phyloP scores from a whole-genome alignment of 225 moss, liverwort and hornwort species.

The Marchantia polymorpha region DNA sequence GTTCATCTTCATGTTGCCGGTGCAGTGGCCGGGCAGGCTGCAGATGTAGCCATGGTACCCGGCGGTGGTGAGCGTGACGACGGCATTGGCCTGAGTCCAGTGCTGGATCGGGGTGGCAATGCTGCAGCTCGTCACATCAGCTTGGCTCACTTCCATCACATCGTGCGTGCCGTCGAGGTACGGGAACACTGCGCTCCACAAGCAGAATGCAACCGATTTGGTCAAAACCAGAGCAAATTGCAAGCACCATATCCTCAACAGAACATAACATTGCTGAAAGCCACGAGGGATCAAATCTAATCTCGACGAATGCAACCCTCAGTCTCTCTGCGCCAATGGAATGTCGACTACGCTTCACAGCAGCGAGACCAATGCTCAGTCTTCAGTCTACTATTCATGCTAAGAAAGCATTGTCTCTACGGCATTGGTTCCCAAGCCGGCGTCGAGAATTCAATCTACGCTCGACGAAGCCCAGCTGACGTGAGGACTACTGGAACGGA shows the following conservation, averaged over 20 bases:
- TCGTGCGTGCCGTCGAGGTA: constrained; percentile 19
- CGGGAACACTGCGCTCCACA: constrained; percentile 24
- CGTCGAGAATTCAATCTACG: too few relatives aligned
- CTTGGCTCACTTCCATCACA: constrained; percentile 30
- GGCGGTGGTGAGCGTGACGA: constrained; percentile 18
- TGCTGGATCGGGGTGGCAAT: constrained; percentile 14
- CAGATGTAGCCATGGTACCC: constrained; percentile 36
- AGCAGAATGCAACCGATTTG: background rate
- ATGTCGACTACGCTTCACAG: too few relatives aligned
- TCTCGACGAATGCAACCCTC: too few relatives aligned
- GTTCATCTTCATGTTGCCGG: constrained; percentile 22
- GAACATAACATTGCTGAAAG: background rate
- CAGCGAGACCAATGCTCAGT: too few relatives aligned
- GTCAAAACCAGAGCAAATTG: too few relatives aligned
- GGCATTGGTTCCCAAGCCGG: too few relatives aligned
- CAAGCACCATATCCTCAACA: background rate
- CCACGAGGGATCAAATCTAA: too few relatives aligned
- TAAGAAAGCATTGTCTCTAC: too few relatives aligned
- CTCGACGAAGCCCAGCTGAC: too few relatives aligned
- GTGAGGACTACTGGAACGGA: too few relatives aligned
- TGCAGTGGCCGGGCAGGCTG: constrained; percentile 25
- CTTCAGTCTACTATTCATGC: too few relatives aligned
- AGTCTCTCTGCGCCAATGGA: too few relatives aligned
- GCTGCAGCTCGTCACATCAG: constrained; percentile 20
- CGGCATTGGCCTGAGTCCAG: background rate